Base-by-base conservation (phyloP, 805 yeast species). In the Monosporozyma aerobia region DNA sequence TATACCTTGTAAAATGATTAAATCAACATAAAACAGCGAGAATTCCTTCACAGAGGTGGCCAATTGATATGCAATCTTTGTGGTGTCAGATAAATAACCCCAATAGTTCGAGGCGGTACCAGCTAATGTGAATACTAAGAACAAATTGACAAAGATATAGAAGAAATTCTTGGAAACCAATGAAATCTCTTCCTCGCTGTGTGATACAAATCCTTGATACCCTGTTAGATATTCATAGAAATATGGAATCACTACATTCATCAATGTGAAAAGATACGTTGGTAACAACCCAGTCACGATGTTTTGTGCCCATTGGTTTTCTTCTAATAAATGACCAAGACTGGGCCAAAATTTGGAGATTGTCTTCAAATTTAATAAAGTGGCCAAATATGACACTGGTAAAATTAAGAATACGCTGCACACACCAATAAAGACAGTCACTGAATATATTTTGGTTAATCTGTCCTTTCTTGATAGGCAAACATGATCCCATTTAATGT, bases 131-230 rank as follows among this genome's bases (percentile, higher is more conserved):
- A 94, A 94, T 29, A 92, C 96, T 63, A 92, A 74, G 64, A 92
- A 94, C 77, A 94, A 76, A 68, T 92, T 92, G 57, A 92, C 95
- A 71, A 94, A 94, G 39, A 90, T 86, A 69, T 90, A 94, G 66
- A 94, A 90, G 71, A 90, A 92, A 72, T 94, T 94, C 70, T 92
- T 92, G 29, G 94, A 82, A 2, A 92, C 95, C 25, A 90, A 80
- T 0, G 96, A 85, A 16, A 90, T 71, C 65, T 94, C 98, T 59
- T 87, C 96, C 59, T 94, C 98, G 41, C 96, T 90, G 61, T 86
- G 84, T 5, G 97, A 89, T 0, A 95, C 83, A 61, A 81, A 87
- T 0, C 98, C 98, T 71, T 92, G 99, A 49, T 79, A 76, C 2
- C 82, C 74, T 0, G 97, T 85, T 49, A 92, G 71, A 79, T 87